A percentile compares a stretch with the other conserved stretches of the same genome.
Conservation (phyloP, 495 filamentous ascomycete genomes). For the Cercophora samala region DNA sequence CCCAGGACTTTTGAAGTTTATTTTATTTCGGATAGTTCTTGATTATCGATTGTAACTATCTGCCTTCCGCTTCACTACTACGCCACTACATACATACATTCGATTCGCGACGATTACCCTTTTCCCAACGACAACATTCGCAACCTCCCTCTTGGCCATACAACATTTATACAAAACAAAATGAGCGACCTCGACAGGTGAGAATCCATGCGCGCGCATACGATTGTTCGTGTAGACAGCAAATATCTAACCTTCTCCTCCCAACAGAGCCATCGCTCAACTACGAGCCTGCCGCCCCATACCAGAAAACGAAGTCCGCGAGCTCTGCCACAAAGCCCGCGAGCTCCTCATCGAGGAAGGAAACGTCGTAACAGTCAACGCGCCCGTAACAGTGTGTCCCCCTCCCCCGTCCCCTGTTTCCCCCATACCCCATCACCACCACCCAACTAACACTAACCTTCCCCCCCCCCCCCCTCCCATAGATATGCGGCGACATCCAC, state of each 20-base stretch:
- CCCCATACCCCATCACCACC: background rate
- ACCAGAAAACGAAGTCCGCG: constrained; percentile 89
- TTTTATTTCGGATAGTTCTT: background rate
- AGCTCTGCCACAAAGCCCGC: constrained; percentile 95
- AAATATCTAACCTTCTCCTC: background rate
- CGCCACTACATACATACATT: no score
- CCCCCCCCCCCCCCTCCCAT: constrained; percentile 29
- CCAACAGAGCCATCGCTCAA: constrained; percentile 78
- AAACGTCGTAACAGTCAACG: constrained; percentile 93
- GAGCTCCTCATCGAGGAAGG: constrained; percentile 97
- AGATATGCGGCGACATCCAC: constrained; percentile 97
- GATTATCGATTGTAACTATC: background rate
- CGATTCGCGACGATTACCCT: no score
- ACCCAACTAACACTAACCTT: background rate
- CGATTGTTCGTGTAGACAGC: background rate
- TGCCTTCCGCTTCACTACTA: background rate
- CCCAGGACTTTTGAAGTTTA: background rate
- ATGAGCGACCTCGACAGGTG: constrained; percentile 37
- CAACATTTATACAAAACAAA: background rate
- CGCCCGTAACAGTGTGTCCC: constrained; percentile 85
- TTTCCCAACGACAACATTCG: background rate
- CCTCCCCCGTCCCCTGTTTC: background rate
- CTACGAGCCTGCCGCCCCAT: constrained; percentile 94
- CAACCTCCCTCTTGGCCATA: no score
- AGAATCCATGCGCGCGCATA: constrained; percentile 6